phyloP scores from a whole-genome alignment of 2,329 filamentous ascomycete genomes.

The Aureobasidium sp. region DNA sequence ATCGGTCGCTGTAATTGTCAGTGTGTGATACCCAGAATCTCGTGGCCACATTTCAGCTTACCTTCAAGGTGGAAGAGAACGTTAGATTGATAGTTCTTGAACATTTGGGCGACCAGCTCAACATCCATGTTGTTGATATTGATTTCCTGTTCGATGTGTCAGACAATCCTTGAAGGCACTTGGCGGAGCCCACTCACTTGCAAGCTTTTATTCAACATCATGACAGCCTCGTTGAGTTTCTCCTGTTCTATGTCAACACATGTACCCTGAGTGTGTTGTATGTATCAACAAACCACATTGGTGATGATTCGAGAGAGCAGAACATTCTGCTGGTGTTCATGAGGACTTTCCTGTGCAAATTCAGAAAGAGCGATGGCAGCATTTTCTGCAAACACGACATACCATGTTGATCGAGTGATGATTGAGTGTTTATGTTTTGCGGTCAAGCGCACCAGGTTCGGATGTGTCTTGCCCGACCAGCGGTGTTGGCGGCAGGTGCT shows the following conservation, averaged over 20 bases:
- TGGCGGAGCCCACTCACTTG: slow-evolving; percentile 50
- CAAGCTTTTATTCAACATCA: slow-evolving; percentile 86
- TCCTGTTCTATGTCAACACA: slow-evolving; percentile 53
- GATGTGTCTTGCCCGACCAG: background rate
- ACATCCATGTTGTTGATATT: slow-evolving; percentile 99
- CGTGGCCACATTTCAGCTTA: slow-evolving; percentile 34
- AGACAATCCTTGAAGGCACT: background rate
- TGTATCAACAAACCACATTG: slow-evolving; percentile 68
- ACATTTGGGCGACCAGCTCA: slow-evolving; percentile 97
- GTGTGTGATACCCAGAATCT: slow-evolving; percentile 15
- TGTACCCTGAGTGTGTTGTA: background rate
- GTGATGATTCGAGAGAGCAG: slow-evolving; percentile 92
- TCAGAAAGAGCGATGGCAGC: background rate
- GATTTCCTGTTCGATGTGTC: slow-evolving; percentile 61
- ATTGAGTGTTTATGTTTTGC: slow-evolving; percentile 3
- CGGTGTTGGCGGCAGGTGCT: background rate
- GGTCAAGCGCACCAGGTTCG: background rate
- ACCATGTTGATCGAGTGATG: slow-evolving; percentile 3
- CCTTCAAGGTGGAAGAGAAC: slow-evolving; percentile 96
- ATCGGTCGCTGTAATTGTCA: slow-evolving; percentile 59
- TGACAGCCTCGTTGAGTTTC: slow-evolving; percentile 90
- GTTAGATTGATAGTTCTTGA: slow-evolving; percentile 99
- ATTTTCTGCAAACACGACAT: background rate
- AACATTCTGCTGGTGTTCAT: slow-evolving; percentile 94
- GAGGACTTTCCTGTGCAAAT: slow-evolving; percentile 69